phyloP scores from a whole-genome alignment of 1,284 basidiomycete genomes.

The Fomitopsis palustris region DNA sequence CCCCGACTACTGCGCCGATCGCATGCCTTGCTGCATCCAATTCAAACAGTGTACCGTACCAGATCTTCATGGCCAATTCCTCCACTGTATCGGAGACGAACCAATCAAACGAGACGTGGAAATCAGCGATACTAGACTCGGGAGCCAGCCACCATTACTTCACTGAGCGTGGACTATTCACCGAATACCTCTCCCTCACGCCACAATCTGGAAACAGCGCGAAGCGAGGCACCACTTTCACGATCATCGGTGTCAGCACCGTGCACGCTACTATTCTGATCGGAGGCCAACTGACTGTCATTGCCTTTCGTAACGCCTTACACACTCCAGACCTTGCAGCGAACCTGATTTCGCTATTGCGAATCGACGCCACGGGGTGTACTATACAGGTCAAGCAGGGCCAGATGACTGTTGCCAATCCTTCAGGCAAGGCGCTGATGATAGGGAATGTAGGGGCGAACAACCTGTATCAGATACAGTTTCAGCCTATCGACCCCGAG shows the following conservation, averaged over 20 bases:
- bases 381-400: background rate
- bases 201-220: background rate
- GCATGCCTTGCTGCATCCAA: background rate
- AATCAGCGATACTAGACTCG: background rate
- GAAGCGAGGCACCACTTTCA: background rate
- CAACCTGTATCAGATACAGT: background rate
- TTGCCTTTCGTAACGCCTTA: background rate
- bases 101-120: background rate
- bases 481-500: background rate
- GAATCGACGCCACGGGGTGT: background rate
- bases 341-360: background rate
- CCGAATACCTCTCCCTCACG: background rate
- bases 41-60: background rate
- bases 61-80: background rate
- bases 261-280: background rate
- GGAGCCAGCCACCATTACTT: slow-evolving; percentile 4
- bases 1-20: too few relatives aligned
- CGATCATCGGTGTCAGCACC: background rate
- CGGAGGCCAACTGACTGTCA: background rate
- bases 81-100: too few relatives aligned
- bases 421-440: background rate
- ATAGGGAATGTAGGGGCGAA: background rate
- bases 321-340: slow-evolving; percentile 1
- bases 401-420: too few relatives aligned
- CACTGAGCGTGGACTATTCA: background rate